Evolutionary conservation across 2,329 filamentous ascomycete genomes (phyloP).

Genomic region (Penicillium hordei): DNA sequence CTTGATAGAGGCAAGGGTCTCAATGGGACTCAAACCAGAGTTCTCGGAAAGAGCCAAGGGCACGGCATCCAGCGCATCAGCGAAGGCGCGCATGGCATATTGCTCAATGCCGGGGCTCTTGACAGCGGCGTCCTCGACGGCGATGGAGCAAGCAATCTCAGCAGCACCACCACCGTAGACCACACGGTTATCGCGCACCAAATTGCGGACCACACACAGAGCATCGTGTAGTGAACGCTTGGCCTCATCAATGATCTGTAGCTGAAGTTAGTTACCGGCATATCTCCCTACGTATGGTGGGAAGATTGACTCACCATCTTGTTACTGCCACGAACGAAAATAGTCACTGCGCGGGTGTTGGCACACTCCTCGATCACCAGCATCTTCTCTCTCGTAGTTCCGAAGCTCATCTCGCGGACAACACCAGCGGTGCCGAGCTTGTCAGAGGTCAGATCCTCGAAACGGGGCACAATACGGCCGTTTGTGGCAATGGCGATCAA

Average conservation of each 20-base stretch:
- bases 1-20: slow-evolving; percentile 92
- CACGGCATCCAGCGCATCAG: slow-evolving; percentile 87
- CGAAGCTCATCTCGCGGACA: slow-evolving; percentile 93
- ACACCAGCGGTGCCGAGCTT: slow-evolving; percentile 90
- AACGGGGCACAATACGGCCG: slow-evolving; percentile 92
- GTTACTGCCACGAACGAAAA: slow-evolving; percentile 96
- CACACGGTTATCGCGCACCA: slow-evolving; percentile 93
- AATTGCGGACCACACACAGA: slow-evolving; percentile 93
- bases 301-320: slow-evolving; percentile 76
- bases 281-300: not conserved
- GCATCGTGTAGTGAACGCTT: slow-evolving; percentile 97
- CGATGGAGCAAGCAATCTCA: slow-evolving; percentile 94
- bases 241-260: slow-evolving; percentile 94
- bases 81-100: slow-evolving; percentile 97
- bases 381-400: slow-evolving; percentile 99
- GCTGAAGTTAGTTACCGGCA: slow-evolving; percentile 10
- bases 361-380: slow-evolving; percentile 98
- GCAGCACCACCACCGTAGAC: slow-evolving; percentile 97
- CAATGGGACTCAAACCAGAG: slow-evolving; percentile 91
- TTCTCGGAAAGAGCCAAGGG: slow-evolving; percentile 98
- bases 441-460: slow-evolving; percentile 86
- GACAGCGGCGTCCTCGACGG: slow-evolving; percentile 90
- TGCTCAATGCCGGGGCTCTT: slow-evolving; percentile 97
- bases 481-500: slow-evolving; percentile 98
- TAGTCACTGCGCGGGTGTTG: slow-evolving; percentile 92